Base-by-base conservation (phyloP, 192 early-diverging fungal genomes). In the Rhizophagus sp. region DNA sequence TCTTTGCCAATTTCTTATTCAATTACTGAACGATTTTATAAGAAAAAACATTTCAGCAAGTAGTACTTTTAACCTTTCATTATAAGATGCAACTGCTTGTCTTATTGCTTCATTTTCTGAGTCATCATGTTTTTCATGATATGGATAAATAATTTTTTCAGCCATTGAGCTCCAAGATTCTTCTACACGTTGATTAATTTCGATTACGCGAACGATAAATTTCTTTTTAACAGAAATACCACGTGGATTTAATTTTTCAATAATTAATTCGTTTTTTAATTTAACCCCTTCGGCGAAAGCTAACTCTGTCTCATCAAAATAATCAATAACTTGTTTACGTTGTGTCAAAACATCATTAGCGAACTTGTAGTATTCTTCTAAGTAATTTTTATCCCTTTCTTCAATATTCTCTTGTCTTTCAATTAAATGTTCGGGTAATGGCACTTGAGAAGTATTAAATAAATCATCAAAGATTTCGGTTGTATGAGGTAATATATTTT, bases 401-500 rank as follows among this genome's bases (percentile, higher is more conserved):
- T 87, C 86, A 34, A 85, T 62, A 1, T 70, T 80, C 19, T 80
- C 80, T 50, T 87, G 86, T 33, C 81, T 75, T 12, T 62, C 75
- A 10, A 84, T 52, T 15, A 87, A 66, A 76, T 82, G 80, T 25
- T 65, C 69, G 0, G 86, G 86, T 41, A 87, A 34, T 30, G 83
- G 80, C 15, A 80, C 34, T 15, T 39, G 52, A n/a, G 83, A 80
- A 36, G 69, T 36, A 57, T 87, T 84, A 30, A 84, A 81, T 25
- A 87, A 66, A 33, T 87, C 86, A 68, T 87, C 84, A 50, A 81
- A 85, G 25, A 79, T 34, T 61, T 85, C 81, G 24, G 77, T 67
- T 2, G 84, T 83, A 3, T 65, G 72, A 36, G 83, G 78, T 57
- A 84, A 84, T 27, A 75, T 75, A 8, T 78, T 79, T 62, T 82